Percentiles rank a stretch among this genome's conserved stretches.
phyloP scores from a whole-genome alignment of 1,284 basidiomycete genomes.

The Meripilus lineatus region DNA sequence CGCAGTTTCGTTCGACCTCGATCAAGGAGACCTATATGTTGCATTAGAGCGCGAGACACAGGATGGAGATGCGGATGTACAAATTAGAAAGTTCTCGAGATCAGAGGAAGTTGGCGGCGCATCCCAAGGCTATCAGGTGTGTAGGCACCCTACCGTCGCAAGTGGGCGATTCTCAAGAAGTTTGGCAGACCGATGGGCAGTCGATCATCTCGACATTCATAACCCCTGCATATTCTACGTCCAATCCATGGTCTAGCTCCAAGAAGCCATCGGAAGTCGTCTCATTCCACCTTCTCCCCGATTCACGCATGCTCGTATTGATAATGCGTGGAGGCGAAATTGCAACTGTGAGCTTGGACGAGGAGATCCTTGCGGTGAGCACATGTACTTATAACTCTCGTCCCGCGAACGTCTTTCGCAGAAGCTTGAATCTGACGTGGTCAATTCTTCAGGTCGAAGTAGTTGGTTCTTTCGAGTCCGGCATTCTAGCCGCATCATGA shows the following conservation, averaged over 20 bases:
- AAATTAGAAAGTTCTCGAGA: constrained; percentile 49
- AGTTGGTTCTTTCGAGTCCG: constrained; percentile 83
- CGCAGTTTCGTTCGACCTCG: constrained; percentile 60
- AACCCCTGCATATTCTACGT: constrained; percentile 17
- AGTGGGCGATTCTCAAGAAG: background rate
- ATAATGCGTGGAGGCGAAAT: constrained; percentile 79
- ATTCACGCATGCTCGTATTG: constrained; percentile 56
- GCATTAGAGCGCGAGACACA: constrained; percentile 47
- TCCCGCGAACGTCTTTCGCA: too few relatives aligned
- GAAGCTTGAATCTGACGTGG: background rate
- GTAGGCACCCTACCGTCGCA: background rate
- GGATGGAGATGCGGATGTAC: constrained; percentile 53
- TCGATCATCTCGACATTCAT: constrained; percentile 18
- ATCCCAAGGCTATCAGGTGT: background rate
- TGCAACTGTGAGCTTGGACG: constrained; percentile 56
- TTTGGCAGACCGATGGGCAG: background rate
- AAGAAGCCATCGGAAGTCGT: constrained; percentile 40
- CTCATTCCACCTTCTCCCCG: constrained; percentile 61
- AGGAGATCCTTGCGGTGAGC: constrained; percentile 42
- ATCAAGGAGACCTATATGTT: constrained; percentile 57
- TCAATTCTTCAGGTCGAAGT: constrained; percentile 53
- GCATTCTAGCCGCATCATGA: constrained; percentile 82
- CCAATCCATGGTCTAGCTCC: constrained; percentile 22
- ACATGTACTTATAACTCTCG: too few relatives aligned
- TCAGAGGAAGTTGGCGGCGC: constrained; percentile 8